phyloP scores from a whole-genome alignment of 2,329 filamentous ascomycete species.

The Mycosphaerella sp. region DNA sequence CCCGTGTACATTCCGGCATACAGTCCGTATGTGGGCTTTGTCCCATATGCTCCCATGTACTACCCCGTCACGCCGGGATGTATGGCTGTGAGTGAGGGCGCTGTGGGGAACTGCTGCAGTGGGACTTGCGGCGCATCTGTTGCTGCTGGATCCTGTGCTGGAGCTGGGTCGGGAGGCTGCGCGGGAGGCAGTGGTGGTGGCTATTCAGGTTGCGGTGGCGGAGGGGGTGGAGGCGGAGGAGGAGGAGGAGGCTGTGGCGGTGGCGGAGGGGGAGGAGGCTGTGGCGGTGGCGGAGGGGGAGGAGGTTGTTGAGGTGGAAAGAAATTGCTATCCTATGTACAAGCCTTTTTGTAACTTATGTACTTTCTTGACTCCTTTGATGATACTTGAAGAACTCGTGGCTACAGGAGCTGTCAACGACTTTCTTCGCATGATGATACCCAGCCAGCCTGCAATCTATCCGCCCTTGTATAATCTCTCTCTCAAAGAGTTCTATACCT shows the following conservation, averaged over 20 bases:
- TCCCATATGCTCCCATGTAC: conserved; percentile 33
- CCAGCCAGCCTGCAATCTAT: no score
- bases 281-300: not conserved
- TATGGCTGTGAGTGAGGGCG: conserved; percentile 37
- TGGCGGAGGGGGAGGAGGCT: not conserved
- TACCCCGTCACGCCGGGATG: conserved; percentile 44
- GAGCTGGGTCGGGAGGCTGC: conserved; percentile 17
- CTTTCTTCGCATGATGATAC: no score
- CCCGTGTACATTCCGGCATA: conserved; percentile 24
- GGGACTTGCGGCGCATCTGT: conserved; percentile 38
- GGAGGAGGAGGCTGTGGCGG: conserved; percentile 5
- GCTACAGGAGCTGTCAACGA: no score
- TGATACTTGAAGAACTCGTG: no score
- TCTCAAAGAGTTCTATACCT: no score
- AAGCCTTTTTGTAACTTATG: no score
- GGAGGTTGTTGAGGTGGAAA: not conserved
- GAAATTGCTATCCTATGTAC: not conserved
- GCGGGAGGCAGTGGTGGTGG: conserved; percentile 9
- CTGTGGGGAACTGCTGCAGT: conserved; percentile 42
- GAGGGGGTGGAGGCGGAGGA: not conserved
- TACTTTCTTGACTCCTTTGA: no score
- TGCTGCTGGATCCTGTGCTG: conserved; percentile 38
- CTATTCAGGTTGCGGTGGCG: not conserved
- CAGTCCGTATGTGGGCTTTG: conserved; percentile 39
- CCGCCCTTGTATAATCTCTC: no score